A percentile compares a stretch with the other conserved stretches of the same genome.
Evolutionary conservation across 1,139 yeast genomes (phyloP).

Genomic region (Meyerozyma elateridarum): DNA sequence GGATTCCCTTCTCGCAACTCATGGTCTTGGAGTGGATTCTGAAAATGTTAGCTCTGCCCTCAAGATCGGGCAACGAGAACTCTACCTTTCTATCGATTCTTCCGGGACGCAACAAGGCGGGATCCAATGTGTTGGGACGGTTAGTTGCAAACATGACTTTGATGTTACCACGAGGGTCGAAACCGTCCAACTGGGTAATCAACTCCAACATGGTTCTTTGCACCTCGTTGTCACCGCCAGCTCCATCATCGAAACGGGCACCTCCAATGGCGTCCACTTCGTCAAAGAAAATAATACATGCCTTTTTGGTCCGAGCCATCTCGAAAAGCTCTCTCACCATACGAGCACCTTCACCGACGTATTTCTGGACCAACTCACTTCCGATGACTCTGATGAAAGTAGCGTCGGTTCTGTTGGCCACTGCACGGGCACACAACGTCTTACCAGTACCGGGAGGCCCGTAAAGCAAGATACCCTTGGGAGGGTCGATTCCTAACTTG

Average conservation of each 20-base stretch:
- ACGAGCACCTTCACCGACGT: conserved; percentile 99
- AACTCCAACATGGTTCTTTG: conserved; percentile 98
- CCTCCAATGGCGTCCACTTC: conserved; percentile 99
- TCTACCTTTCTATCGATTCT: conserved; percentile 98
- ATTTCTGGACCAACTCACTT: conserved; percentile 94
- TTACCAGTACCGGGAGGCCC: conserved; percentile 99
- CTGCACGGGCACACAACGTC: conserved; percentile 96
- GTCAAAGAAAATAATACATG: conserved; percentile 93
- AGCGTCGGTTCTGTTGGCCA: conserved; percentile 97
- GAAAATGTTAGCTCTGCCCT: conserved; percentile 96
- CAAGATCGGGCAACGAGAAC: conserved; percentile 91
- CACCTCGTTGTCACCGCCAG: conserved; percentile 98
- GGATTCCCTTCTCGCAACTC: conserved; percentile 94
- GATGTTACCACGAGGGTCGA: conserved; percentile 96
- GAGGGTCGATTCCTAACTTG: conserved; percentile 95
- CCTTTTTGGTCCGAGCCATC: conserved; percentile 97
- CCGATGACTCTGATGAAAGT: conserved; percentile 97
- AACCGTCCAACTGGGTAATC: conserved; percentile 95
- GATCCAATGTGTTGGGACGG: conserved; percentile 96
- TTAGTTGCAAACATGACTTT: conserved; percentile 99
- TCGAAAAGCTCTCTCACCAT: conserved; percentile 98
- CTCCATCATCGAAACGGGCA: conserved; percentile 98
- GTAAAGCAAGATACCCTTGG: conserved; percentile 90
- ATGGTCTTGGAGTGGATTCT: conserved; percentile 94
- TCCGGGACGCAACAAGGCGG: conserved; percentile 96